Percentiles rank a stretch among this genome's conserved stretches.
Conservation (phyloP, 2,329 filamentous ascomycete species). For the Xylaria sp. region DNA sequence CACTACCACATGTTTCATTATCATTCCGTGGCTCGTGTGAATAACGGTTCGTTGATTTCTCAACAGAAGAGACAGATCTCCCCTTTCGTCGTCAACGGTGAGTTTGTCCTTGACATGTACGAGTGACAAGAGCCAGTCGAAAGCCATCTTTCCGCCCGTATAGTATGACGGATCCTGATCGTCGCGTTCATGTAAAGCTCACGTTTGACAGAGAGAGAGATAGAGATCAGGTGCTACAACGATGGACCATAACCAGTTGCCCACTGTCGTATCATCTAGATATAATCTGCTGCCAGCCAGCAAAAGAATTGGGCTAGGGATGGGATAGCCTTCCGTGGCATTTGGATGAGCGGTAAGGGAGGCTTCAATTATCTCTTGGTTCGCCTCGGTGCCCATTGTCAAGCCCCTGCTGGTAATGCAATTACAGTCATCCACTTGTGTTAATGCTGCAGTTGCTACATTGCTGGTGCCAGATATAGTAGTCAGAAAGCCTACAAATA, state of each 20-base stretch:
- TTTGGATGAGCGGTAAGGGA: not conserved
- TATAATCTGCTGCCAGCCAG: no score
- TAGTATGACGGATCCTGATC: constrained; percentile 1
- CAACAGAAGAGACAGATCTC: not conserved
- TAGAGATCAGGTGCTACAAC: constrained; percentile 7
- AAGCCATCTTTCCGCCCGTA: not conserved
- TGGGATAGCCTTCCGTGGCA: not conserved
- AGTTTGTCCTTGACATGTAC: not conserved
- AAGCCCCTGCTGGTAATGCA: no score
- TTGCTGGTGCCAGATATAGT: no score
- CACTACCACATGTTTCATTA: constrained; percentile 6
- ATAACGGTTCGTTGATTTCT: not conserved
- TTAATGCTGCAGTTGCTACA: no score
- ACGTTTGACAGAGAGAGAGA: not conserved
- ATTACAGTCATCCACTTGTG: no score
- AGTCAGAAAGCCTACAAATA: no score
- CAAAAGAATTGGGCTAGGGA: not conserved
- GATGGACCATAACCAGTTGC: constrained; percentile 14
- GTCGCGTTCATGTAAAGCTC: not conserved
- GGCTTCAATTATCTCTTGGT: not conserved
- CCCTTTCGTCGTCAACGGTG: not conserved
- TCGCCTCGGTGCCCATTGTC: not conserved
- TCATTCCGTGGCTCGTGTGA: constrained; percentile 6
- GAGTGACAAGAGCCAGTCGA: not conserved
- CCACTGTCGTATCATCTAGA: not conserved